Evolutionary conservation across 352 stramenopile species (phyloP).

Genomic region (Hyphochytrium catenoides): DNA sequence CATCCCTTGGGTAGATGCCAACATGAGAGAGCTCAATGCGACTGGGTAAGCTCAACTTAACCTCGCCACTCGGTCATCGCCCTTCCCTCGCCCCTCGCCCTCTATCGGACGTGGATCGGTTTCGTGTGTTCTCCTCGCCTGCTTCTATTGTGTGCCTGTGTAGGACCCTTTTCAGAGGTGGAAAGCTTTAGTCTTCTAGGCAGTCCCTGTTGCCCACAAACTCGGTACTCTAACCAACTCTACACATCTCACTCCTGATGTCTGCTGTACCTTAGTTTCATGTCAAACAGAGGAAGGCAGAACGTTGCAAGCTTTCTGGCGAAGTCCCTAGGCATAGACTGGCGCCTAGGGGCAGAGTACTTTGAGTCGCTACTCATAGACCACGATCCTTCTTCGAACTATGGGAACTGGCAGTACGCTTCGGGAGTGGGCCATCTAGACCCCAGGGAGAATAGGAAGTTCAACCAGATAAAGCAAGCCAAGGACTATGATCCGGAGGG

Average conservation of each 20-base stretch:
- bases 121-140: too few relatives aligned
- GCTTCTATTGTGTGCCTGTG: too few relatives aligned
- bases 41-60: too few relatives aligned
- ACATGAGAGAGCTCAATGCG: conserved; percentile 56
- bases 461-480: conserved; percentile 61
- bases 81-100: too few relatives aligned
- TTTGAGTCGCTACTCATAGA: conserved; percentile 62
- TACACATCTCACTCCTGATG: too few relatives aligned
- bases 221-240: too few relatives aligned
- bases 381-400: conserved; percentile 64
- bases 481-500: conserved; percentile 53
- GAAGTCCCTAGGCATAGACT: conserved; percentile 58
- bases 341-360: conserved; percentile 45
- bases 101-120: too few relatives aligned
- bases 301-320: conserved; percentile 52
- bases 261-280: too few relatives aligned
- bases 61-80: too few relatives aligned
- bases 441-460: conserved; percentile 37
- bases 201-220: too few relatives aligned
- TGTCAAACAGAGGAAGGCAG: conserved; percentile 58
- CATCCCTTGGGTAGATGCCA: conserved; percentile 63
- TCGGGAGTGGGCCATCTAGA: conserved; percentile 19
- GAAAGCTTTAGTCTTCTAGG: too few relatives aligned
- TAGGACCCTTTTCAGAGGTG: too few relatives aligned
- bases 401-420: conserved; percentile 45